These are phyloP conservation scores for Pichiaceae sp. DNA, from an alignment of 1,139 yeast species.

Conservation along the genomic window DNA sequence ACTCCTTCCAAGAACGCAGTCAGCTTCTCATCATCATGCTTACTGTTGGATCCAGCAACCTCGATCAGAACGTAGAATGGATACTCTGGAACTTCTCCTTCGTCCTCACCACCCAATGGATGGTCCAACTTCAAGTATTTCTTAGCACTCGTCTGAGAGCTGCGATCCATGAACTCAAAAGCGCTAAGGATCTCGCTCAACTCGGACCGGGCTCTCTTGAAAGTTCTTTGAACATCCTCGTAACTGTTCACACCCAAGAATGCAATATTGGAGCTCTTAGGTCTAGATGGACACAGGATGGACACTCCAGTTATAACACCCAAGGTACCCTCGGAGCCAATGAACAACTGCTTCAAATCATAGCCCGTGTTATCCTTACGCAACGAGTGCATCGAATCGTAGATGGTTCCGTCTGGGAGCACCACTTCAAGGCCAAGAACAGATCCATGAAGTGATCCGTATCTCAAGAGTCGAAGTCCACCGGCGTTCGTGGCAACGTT, in stretches of 20 bases:
- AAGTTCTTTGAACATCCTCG: constrained; percentile 76
- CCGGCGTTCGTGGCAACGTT: constrained; percentile 96
- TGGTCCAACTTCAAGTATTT: constrained; percentile 42
- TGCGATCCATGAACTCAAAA: constrained; percentile 87
- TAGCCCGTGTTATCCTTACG: constrained; percentile 94
- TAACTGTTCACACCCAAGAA: constrained; percentile 76
- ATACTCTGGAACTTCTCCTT: constrained; percentile 35
- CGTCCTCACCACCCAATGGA: constrained; percentile 53
- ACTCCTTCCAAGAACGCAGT: constrained; percentile 74
- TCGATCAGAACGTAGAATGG: constrained; percentile 90
- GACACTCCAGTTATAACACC: constrained; percentile 90
- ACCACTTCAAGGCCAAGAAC: constrained; percentile 91
- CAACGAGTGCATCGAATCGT: constrained; percentile 71
- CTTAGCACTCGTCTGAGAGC: constrained; percentile 60
- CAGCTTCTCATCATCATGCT: constrained; percentile 71
- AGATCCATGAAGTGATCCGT: constrained; percentile 89
- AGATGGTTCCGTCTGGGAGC: constrained; percentile 78
- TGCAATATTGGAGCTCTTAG: constrained; percentile 81
- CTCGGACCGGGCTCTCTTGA: constrained; percentile 70
- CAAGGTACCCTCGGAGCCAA: constrained; percentile 88
- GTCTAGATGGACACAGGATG: constrained; percentile 86
- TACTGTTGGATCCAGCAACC: constrained; percentile 88
- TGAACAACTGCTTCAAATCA: constrained; percentile 83
- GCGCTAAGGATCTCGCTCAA: constrained; percentile 85
- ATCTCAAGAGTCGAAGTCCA: constrained; percentile 78